A percentile compares a stretch with the other conserved stretches of the same genome.
These are phyloP conservation scores for Rhododendron simsii DNA, from an alignment of 148 eudicot genomes.

Conservation along the genomic window DNA sequence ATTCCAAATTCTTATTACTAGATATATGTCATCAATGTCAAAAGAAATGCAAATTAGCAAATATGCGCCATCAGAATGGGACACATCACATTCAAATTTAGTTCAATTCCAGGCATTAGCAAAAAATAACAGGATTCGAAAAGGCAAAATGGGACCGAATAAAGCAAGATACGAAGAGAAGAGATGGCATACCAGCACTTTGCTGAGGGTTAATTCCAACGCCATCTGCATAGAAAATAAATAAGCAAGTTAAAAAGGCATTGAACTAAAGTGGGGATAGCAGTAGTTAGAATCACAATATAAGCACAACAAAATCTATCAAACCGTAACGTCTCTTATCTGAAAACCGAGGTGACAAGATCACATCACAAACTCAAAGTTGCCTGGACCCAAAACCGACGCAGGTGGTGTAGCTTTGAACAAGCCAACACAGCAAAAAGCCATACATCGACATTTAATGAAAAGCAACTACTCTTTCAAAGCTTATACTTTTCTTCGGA, in stretches of 20 bases:
- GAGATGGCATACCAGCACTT: constrained; percentile 70
- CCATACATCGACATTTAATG: not conserved
- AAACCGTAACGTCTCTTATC: not conserved
- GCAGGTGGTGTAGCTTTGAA: not conserved
- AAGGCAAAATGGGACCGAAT: not conserved
- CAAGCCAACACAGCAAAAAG: not conserved
- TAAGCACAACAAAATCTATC: not conserved
- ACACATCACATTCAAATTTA: not conserved
- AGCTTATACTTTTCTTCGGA: not conserved
- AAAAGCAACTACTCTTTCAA: not conserved
- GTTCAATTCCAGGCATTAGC: not conserved
- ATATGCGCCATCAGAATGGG: not conserved
- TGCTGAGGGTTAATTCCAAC: constrained; percentile 99
- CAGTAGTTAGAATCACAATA: not conserved
- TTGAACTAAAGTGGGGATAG: not conserved
- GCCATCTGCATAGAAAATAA: constrained; percentile 60
- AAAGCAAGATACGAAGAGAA: not conserved
- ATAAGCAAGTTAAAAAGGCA: not conserved
- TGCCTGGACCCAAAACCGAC: not conserved
- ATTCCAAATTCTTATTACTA: not conserved
- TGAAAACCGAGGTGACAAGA: not conserved
- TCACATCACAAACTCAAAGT: not conserved
- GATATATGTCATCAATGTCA: not conserved
- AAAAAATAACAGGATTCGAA: not conserved
- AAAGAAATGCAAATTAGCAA: not conserved